Percentiles rank a stretch among this genome's conserved stretches.
Evolutionary conservation across 768 basidiomycete species (phyloP).

Genomic region (Pulveroboletus frians): DNA sequence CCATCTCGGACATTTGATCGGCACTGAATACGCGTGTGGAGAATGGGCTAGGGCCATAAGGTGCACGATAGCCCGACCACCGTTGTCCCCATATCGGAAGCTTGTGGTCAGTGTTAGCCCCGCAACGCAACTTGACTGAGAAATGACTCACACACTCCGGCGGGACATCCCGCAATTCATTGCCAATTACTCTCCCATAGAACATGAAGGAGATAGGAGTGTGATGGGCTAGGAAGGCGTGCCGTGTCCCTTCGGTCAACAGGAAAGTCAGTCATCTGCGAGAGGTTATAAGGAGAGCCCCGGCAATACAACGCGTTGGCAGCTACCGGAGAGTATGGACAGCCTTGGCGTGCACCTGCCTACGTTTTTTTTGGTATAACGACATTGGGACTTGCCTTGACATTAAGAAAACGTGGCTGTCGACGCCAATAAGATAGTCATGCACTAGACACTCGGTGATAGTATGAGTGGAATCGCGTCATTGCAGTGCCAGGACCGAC

Average conservation of each 20-base stretch:
- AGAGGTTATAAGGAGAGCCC: slow-evolving; percentile 24
- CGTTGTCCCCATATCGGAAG: slow-evolving; percentile 32
- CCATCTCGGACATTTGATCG: slow-evolving; percentile 21
- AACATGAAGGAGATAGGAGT: slow-evolving; percentile 17
- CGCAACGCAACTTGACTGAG: neutral
- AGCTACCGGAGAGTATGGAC: slow-evolving; percentile 19
- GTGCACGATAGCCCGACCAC: slow-evolving; percentile 21
- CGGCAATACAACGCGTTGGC: slow-evolving; percentile 20
- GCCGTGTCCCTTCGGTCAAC: slow-evolving; percentile 16
- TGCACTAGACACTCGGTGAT: slow-evolving; percentile 14
- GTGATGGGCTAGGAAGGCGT: slow-evolving; percentile 13
- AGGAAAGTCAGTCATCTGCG: slow-evolving; percentile 13
- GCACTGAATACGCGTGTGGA: slow-evolving; percentile 17
- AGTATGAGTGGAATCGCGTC: slow-evolving; percentile 9
- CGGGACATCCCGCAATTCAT: slow-evolving; percentile 28
- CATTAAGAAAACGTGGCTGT: slow-evolving; percentile 27
- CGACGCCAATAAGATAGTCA: slow-evolving; percentile 7
- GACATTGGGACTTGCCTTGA: slow-evolving; percentile 12
- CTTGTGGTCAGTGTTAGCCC: slow-evolving; percentile 16
- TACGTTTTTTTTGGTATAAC: slow-evolving; percentile 14
- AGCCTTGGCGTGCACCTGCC: slow-evolving; percentile 19
- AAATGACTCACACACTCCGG: slow-evolving; percentile 24
- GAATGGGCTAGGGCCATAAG: slow-evolving; percentile 26
- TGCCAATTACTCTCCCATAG: slow-evolving; percentile 28
- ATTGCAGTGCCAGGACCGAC: slow-evolving; percentile 20